Base-by-base conservation (phyloP, 805 yeast genomes). In the Cyberlindnera saturnus region DNA sequence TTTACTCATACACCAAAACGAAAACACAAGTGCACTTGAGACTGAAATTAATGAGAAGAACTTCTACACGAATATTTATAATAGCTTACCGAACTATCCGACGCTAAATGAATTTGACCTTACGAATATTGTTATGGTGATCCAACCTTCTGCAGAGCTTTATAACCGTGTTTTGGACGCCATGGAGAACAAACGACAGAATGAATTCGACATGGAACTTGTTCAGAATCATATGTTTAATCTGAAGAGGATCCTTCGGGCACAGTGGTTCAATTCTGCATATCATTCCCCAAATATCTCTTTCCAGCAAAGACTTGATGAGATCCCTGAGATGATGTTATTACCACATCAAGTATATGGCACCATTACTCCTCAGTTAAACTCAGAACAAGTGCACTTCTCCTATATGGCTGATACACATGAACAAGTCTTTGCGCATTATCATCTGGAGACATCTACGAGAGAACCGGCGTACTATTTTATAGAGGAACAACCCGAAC, bases 141-240 rank as follows among this genome's bases (percentile, higher is more conserved):
- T 80, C n/a, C 69, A 65, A 34, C 87, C 87, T 3, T 65, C 62
- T 2, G 38, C 36, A 6, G 45, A 47, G n/a, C 32, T 55, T 14
- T 66, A 50, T 42, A 42, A 53, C 3, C 48, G 42, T 32, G 49
- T 56, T 3, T 14, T 33, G 10, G 23, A 59, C 45, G 42, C 60
- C 35, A 41, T 58, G 55, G 48, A 48, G 43, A 44, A 61, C 4
- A 63, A 67, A 41, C 32, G 46, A 4, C 28, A 44, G 1, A 47
- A 57, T n/a, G 79, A 76, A 30, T 75, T 67, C 49, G 82, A 77
- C 52, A 75, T 76, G 81, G 82, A 77, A 36, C 56, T 77, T 3
- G 56, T 69, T 5, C 53, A 70, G 40, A 74, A 66, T 37, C 19
- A n/a, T 15, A 57, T 66, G 30, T 56, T 67, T 44, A 48, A 59